These are phyloP conservation scores for Umbilicus rupestris DNA, from an alignment of 164 flowering plant genomes.

Conservation along the genomic window DNA sequence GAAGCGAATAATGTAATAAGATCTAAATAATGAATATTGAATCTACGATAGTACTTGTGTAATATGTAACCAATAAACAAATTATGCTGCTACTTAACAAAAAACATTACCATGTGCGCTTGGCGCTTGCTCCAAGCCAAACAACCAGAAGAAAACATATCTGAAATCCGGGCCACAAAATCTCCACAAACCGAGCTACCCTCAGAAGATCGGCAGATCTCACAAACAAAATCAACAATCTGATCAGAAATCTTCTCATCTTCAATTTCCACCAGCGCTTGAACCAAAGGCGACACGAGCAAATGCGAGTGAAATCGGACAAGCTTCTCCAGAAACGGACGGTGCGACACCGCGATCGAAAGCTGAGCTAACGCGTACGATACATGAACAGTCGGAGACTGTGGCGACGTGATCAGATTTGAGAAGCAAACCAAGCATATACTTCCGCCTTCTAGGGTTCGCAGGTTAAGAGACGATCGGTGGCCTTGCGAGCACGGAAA, in stretches of 20 bases:
- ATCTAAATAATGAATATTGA: too few relatives aligned
- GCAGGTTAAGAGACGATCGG: conserved; percentile 38
- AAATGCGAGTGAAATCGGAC: conserved; percentile 55
- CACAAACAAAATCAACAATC: conserved; percentile 27
- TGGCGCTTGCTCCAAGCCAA: conserved; percentile 67
- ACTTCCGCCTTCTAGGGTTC: conserved; percentile 47
- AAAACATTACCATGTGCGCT: conserved; percentile 36
- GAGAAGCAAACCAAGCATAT: conserved; percentile 83
- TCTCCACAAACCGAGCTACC: conserved; percentile 22
- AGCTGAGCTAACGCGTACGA: conserved; percentile 90
- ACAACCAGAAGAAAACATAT: conserved; percentile 32
- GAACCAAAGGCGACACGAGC: conserved; percentile 56
- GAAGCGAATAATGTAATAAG: too few relatives aligned
- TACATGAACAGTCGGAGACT: conserved; percentile 62
- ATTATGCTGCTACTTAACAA: neutral
- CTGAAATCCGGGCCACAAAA: conserved; percentile 45
- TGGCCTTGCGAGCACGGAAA: conserved; percentile 56
- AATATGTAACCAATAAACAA: neutral
- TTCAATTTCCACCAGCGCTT: conserved; percentile 38
- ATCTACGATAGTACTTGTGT: too few relatives aligned
- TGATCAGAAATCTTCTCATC: conserved; percentile 66
- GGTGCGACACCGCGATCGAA: conserved; percentile 51
- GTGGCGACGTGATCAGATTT: conserved; percentile 55
- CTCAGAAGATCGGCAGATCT: conserved; percentile 24
- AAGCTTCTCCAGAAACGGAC: conserved; percentile 34